A percentile compares a stretch with the other conserved stretches of the same genome.
Evolutionary conservation across 2,329 filamentous ascomycete species (phyloP).

Genomic region (Exophiala bonariae): DNA sequence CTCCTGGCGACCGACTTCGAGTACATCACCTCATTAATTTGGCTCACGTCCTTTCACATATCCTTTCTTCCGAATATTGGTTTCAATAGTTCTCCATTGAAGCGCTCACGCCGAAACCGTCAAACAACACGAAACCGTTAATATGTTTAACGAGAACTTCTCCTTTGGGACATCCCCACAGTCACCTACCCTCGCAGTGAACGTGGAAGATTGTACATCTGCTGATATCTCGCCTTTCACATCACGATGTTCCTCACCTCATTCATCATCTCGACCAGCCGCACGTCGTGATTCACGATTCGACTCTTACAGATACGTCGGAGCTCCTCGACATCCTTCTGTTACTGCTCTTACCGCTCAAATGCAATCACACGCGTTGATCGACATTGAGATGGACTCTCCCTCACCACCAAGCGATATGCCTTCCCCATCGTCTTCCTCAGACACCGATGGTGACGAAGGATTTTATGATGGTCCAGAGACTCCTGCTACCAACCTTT

Average conservation of each 20-base stretch:
- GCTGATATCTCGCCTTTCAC: constrained; percentile 28
- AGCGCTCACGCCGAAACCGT: too few species aligned
- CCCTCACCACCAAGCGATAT: constrained; percentile 16
- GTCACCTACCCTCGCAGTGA: constrained; percentile 3
- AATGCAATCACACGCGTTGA: constrained; percentile 25
- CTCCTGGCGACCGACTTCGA: too few species aligned
- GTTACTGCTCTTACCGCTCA: constrained; percentile 26
- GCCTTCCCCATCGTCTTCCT: constrained; percentile 15
- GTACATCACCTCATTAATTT: too few species aligned
- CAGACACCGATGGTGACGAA: constrained; percentile 24
- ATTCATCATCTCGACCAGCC: constrained; percentile 7
- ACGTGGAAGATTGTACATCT: constrained; percentile 18
- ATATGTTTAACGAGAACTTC: constrained; percentile 30
- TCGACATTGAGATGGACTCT: constrained; percentile 19
- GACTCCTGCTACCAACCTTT: constrained; percentile 22
- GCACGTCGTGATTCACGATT: constrained; percentile 24
- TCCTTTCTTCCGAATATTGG: too few species aligned
- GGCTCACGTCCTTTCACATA: too few species aligned
- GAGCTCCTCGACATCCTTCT: constrained; percentile 20
- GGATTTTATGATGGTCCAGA: constrained; percentile 28
- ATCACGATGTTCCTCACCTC: constrained; percentile 26
- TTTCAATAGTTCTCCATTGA: too few species aligned
- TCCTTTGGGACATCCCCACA: constrained; percentile 24
- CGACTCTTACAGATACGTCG: constrained; percentile 20
- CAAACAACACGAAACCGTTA: too few species aligned